Base-by-base conservation (phyloP, 2,329 filamentous ascomycete genomes). In the Paecilomyces dactylethromorphus region DNA sequence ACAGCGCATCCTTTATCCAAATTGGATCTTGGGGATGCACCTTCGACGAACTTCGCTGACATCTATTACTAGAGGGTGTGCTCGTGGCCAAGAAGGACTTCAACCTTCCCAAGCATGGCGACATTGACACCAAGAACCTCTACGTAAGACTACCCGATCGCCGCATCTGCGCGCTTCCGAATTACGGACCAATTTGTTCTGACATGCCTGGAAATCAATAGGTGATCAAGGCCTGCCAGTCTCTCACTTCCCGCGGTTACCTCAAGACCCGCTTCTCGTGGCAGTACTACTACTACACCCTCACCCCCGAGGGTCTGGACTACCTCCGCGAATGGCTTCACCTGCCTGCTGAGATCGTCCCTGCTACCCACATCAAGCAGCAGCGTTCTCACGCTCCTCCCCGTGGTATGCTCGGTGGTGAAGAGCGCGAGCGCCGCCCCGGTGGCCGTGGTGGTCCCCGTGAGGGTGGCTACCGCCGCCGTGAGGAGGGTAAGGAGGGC, bases 221-320 rank as follows among this genome's bases (percentile, higher is more conserved):
- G 82, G 82, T 97, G 80, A 91, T 99, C 87, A 99, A 99, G 88
- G 94, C 94, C 76, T 89, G 87, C 83, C 94, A 99, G 86, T 99
- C 94, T 67, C 88, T 99, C 77, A 96, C 88, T 84, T 97, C 92
- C 72, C 93, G 94, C 79, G 93, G 93, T 79, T 97, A 91, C 82
- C 87, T 99, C 83, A 99, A 99, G 91, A 99, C 94, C 74, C 94
- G 95, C 82, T 99, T 99, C 90, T 96, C 92, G 70, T 96, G 92
- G 92, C 92, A 96, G 84, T 96, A 92, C 87, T 96, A 97, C 89
- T 99, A 99, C 90, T 99, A 99, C 89, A 97, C 94, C 82, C 89
- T 99, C 82, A 97, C 93, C 79, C 91, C 92, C 77, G 92, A 97
- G 87, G 94, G 94, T 83, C 93, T 99, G 79, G 93, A 97, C 85